These are phyloP conservation scores for Thalassiosira hispida DNA, from an alignment of 352 stramenopile species.

Conservation along the genomic window DNA sequence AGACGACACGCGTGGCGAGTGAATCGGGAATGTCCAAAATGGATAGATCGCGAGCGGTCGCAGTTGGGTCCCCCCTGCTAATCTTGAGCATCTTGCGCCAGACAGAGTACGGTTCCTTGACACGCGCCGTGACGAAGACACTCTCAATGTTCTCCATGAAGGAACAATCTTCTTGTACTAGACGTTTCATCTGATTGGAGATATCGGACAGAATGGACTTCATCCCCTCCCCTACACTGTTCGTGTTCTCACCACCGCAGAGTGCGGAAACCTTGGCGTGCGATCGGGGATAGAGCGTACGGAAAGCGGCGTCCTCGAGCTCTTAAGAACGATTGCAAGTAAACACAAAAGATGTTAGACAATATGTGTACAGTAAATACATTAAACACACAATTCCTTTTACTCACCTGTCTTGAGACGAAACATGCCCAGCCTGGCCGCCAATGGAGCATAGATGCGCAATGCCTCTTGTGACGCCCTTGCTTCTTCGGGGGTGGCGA, in stretches of 20 bases:
- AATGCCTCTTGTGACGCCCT: constrained; percentile 82
- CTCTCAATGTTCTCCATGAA: constrained; percentile 70
- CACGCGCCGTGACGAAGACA: constrained; percentile 77
- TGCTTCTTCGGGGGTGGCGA: constrained; percentile 50
- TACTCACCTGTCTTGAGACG: constrained; percentile 87
- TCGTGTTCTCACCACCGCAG: constrained; percentile 34
- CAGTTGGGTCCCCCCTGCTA: constrained; percentile 35
- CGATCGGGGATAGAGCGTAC: constrained; percentile 77
- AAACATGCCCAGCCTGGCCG: constrained; percentile 85
- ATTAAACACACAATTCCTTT: too few relatives aligned
- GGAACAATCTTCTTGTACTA: constrained; percentile 74
- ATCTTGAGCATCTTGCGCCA: constrained; percentile 86
- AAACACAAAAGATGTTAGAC: too few relatives aligned
- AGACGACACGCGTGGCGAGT: constrained; percentile 79
- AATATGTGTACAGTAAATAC: too few relatives aligned
- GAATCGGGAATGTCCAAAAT: constrained; percentile 81
- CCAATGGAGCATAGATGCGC: constrained; percentile 86
- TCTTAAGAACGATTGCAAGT: too few relatives aligned
- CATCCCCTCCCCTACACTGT: constrained; percentile 65
- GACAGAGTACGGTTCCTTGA: constrained; percentile 85
- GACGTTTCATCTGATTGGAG: constrained; percentile 63
- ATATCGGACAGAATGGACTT: constrained; percentile 66
- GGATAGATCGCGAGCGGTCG: constrained; percentile 27
- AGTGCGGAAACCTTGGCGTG: constrained; percentile 61
- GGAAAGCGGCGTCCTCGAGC: constrained; percentile 86